Evolutionary conservation across 2,329 filamentous ascomycete genomes (phyloP).

Genomic region (Ophioceras dolichostomum): DNA sequence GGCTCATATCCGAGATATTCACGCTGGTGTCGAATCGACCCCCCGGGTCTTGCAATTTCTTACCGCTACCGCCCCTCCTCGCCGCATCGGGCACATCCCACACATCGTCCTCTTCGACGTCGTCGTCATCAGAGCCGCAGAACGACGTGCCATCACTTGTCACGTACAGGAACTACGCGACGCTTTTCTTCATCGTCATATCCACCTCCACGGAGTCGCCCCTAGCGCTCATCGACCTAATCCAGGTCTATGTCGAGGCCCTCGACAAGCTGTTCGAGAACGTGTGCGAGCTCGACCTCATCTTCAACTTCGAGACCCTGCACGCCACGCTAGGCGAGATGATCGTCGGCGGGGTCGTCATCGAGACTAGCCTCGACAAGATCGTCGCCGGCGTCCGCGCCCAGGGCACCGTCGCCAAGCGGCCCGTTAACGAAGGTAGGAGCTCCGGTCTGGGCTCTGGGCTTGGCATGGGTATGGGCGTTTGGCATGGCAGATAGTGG

Average conservation of each 20-base stretch:
- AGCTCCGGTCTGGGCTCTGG: constrained; percentile 25
- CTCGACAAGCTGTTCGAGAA: constrained; percentile 95
- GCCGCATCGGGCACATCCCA: constrained; percentile 51
- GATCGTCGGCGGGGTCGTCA: constrained; percentile 88
- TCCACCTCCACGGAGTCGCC: constrained; percentile 93
- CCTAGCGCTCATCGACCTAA: constrained; percentile 87
- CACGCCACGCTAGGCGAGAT: constrained; percentile 87
- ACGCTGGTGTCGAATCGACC: constrained; percentile 86
- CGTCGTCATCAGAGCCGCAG: constrained; percentile 49
- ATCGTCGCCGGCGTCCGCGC: constrained; percentile 75
- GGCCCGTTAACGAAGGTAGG: constrained; percentile 61
- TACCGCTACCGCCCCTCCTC: constrained; percentile 62
- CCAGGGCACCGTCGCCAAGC: constrained; percentile 66
- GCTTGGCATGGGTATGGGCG: constrained; percentile 41
- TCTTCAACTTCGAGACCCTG: constrained; percentile 97
- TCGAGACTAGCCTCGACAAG: constrained; percentile 81
- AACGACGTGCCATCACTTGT: constrained; percentile 91
- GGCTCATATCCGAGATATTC: constrained; percentile 95
- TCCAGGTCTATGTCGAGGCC: constrained; percentile 95
- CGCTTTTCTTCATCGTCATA: constrained; percentile 97
- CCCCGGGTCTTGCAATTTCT: constrained; percentile 90
- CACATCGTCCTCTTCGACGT: no score
- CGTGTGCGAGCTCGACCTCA: constrained; percentile 94
- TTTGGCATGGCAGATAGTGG: constrained; percentile 34
- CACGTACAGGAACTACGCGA: constrained; percentile 96